These are phyloP conservation scores for Santalum album DNA, from an alignment of 164 flowering plant species.

Conservation along the genomic window DNA sequence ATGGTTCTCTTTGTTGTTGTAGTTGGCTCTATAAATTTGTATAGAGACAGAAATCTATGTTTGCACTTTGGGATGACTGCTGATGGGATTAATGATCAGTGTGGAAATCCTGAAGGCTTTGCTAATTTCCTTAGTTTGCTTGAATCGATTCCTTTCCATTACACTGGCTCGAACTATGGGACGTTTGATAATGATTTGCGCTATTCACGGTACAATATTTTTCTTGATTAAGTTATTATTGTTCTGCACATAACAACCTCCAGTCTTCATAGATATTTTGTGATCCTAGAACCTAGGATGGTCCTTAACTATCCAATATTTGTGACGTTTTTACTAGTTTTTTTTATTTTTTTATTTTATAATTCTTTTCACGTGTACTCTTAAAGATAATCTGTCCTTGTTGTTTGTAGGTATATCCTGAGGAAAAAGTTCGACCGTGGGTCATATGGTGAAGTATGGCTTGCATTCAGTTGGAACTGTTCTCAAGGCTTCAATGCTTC, in stretches of 20 bases:
- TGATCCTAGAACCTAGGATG: not conserved
- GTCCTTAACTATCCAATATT: not conserved
- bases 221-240: not conserved
- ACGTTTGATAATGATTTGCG: conserved; percentile 28
- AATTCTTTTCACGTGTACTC: not conserved
- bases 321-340: not conserved
- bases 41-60: conserved; percentile 43
- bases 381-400: conserved; percentile 1
- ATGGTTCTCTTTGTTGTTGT: conserved; percentile 3
- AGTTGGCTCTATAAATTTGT: conserved; percentile 56
- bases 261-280: not conserved
- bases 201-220: not conserved
- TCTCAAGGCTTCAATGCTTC: conserved; percentile 31
- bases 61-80: conserved; percentile 38
- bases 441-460: conserved; percentile 97
- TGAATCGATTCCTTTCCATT: conserved; percentile 70
- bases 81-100: conserved; percentile 46
- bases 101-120: conserved; percentile 67
- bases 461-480: conserved; percentile 84
- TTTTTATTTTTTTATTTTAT: too few species aligned
- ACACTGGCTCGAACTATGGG: conserved; percentile 34
- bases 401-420: conserved; percentile 51
- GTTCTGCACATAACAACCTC: conserved; percentile 1
- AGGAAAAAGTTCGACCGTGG: conserved; percentile 88
- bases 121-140: conserved; percentile 65